Evolutionary conservation across 768 basidiomycete species (phyloP), one percentile per base, ranked within the genome.

Genomic region (Boletus vinaceobasis): DNA sequence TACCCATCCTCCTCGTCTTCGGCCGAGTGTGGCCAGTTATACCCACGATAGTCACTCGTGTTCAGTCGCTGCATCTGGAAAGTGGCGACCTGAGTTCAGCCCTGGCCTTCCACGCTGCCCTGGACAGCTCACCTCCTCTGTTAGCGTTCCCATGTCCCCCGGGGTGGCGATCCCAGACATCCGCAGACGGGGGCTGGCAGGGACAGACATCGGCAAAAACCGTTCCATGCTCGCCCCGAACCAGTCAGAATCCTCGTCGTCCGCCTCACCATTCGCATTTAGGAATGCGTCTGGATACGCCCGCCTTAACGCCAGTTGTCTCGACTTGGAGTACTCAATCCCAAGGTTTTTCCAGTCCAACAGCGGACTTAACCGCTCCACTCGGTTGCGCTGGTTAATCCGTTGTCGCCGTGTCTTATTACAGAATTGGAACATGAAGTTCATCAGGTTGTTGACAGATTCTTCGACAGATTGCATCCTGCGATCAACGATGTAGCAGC

Each of bases 311-410:
- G 93, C 92, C 48, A 98, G 76, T 73, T 96, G 94, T 39, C 97
- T 77, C 26, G 93, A 90, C 77, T 98, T 99, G 71, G 88, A 86
- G 72, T 99, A 99, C 72, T 99, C 97, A 58, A 98, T 82, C 2
- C 97, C 97, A 31, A 99, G 77, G 66, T 93, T 93, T 77, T 99
- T 99, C 97, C 97, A 98, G 71, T 99, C 97, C 56, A 99, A 77
- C 53, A 99, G 72, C 15, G 96, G 96, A 47, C 85, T 88, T 17
- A 99, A 79, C 27, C 97, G 84, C 70, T 99, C 97, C 50, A 98
- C 96, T 40, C 97, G 85, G 75, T 98, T 99, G 32, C 97, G 88
- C 75, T 98, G 97, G 74, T 99, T 98, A 73, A 98, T 98, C 46
- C 97, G 83, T 71, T 98, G 97, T 42, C 97, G 82, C n/a, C 97